Base-by-base conservation (phyloP, 2,329 filamentous ascomycete genomes). In the Sphaerulina vaccinii region DNA sequence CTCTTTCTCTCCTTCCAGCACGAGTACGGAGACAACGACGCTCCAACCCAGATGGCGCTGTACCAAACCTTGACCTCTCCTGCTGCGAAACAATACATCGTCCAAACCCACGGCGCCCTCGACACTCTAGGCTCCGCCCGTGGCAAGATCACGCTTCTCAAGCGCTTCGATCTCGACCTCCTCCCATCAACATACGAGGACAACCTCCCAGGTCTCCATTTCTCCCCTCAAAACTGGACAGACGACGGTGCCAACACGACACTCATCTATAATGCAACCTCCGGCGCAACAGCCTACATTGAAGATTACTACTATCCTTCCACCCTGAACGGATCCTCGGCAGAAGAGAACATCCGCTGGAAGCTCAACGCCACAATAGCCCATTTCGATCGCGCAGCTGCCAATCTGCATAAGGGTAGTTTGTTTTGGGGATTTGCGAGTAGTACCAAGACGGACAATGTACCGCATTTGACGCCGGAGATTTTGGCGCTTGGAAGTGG, bases 401-500 rank as follows among this genome's bases (percentile, higher is more conserved):
- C 54, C 1, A 39, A 35, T 7, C 38, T 56, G 1, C 54, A 70
- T 42, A 58, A 62, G 1, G 68, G 75, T 35, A 67, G 64, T 41
- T 57, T 80, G 24, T 79, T 75, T 54, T 77, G 77, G 69, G 75
- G 71, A 0, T 80, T 75, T 50, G 71, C 75, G 0, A 75, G 70
- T 1, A 74, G 70, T 41, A 73, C 74, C 8, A 71, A 77, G 38
- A 68, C 69, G 3, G 60, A 52, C 1, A 70, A 74, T 46, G 39
- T 58, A 1, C 74, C 73, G 5, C 65, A 70, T 0, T 66, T 73
- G 11, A 75, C 68, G 29, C 78, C 77, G 0, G 59, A 65, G 18
- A 73, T 73, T 5, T 74, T 77, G 69, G 77, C 77, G 0, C 55
- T 78, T 3, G 77, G 76, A 0, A 72, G 73, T 39, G 63, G 59